Percentiles rank a stretch among this genome's conserved stretches.
Conservation (phyloP, 331 rosid species). For the Phaseolus coccineus region DNA sequence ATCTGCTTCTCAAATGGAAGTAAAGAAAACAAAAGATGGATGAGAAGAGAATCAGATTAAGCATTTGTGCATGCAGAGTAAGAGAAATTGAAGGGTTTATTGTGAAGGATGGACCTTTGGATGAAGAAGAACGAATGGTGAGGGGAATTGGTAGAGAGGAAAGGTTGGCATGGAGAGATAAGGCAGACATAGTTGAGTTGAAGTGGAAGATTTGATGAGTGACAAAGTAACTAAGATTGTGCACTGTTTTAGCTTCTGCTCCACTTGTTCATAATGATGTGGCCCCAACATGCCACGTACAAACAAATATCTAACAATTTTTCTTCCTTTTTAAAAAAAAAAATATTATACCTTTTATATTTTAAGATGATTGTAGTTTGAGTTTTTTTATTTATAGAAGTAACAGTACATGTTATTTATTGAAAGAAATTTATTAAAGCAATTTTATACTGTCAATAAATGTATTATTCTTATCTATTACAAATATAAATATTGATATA, state of each 20-base stretch:
- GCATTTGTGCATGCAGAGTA: not conserved
- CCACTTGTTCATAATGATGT: slow-evolving; percentile 8
- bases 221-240: not conserved
- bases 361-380: too few species aligned
- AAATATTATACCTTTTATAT: too few species aligned
- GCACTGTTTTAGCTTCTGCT: slow-evolving; percentile 2
- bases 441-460: too few species aligned
- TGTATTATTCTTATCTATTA: too few species aligned
- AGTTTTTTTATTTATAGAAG: too few species aligned
- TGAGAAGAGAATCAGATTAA: slow-evolving; percentile 5
- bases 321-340: not conserved
- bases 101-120: slow-evolving; percentile 53
- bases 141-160: slow-evolving; percentile 53
- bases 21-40: not conserved
- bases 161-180: slow-evolving; percentile 54
- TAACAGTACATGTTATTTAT: too few species aligned
- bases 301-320: slow-evolving; percentile 12
- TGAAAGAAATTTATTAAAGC: too few species aligned
- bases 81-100: not conserved
- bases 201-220: not conserved
- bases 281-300: slow-evolving; percentile 6
- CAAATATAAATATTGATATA: too few species aligned
- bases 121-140: slow-evolving; percentile 63
- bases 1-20: slow-evolving; percentile 45
- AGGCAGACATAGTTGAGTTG: slow-evolving; percentile 55